Evolutionary conservation across 108 stramenopile genomes (phyloP), one percentile per base, ranked within the genome.

Genomic region (Schizochytrium sp.): DNA sequence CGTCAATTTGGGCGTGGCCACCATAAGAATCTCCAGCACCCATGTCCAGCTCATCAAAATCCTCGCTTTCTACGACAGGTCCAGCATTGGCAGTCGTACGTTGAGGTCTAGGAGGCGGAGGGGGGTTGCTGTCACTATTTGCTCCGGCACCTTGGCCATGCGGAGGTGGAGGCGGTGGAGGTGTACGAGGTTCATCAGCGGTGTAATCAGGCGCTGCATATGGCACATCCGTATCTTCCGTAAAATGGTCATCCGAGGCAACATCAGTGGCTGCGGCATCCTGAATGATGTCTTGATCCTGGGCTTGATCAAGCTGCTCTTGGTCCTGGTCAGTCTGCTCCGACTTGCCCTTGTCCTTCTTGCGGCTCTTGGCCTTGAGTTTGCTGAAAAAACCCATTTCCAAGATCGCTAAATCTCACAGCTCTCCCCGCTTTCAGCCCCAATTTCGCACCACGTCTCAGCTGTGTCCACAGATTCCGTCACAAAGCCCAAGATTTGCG

Each of bases 311-410:
- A 13, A n/a, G 72, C 17, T 44, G 42, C 15, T 72, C 19, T 41
- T 44, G 28, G 0, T 60, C 19, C 47, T 46, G 73, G 19, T 46
- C 49, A 7, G n/a, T n/a, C 8, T 49, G 47, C 76, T 49, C 76
- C 76, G n/a, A 47, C 5, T 83, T 12, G 15, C 28, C 76, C 47
- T 28, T 83, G 8, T 8, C 47, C 50, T 83, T 83, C 76, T 83
- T 83, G 76, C 76, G 50, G 53, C 53, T 53, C 76, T 1, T 83
- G 19, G 59, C 19, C 47, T 83, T 83, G 76, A 83, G 76, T 53
- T 83, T 83, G 76, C 76, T 83, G 28, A 83, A 83, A 53, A 83
- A 83, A n/a, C 76, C 76, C 76, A 83, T 83, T n/a, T 60, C 59
- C 28, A 28, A 28, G 28, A 28, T 28, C 28, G 28, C 28, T 28